Conservation (phyloP, 2,329 filamentous ascomycete genomes). For the Colletotrichum filicis region DNA sequence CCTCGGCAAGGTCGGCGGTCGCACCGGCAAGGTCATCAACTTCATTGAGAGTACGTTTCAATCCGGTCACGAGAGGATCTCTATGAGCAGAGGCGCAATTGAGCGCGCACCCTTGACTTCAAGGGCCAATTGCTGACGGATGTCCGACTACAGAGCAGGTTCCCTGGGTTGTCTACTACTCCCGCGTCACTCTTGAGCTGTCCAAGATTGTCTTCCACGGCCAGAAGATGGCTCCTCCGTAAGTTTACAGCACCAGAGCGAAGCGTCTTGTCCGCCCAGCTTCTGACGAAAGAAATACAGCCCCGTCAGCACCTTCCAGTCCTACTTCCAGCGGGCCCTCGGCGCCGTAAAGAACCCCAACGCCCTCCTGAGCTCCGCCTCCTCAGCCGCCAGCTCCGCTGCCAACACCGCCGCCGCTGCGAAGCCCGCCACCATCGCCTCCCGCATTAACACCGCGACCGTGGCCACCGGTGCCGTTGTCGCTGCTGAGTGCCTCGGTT, state of each 20-base stretch:
- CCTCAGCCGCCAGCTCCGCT: conserved; percentile 66
- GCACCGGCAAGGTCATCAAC: conserved; percentile 80
- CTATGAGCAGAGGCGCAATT: not conserved
- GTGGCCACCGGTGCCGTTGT: conserved; percentile 80
- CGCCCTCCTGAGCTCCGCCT: conserved; percentile 65
- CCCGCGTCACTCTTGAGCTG: conserved; percentile 87
- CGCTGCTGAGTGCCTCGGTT: conserved; percentile 87
- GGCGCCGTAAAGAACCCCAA: conserved; percentile 77
- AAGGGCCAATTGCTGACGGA: conserved; percentile 15
- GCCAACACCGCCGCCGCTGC: conserved; percentile 63
- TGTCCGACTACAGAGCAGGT: conserved; percentile 73
- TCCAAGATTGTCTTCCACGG: conserved; percentile 86
- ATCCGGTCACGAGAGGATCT: not conserved
- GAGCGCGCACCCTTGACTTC: not conserved
- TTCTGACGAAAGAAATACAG: conserved; percentile 55
- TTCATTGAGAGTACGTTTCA: conserved; percentile 84
- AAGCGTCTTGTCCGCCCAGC: not conserved
- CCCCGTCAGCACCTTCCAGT: conserved; percentile 83
- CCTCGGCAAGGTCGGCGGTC: conserved; percentile 81
- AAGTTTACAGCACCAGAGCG: conserved; percentile 57
- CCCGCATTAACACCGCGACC: conserved; percentile 73
- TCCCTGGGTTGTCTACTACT: conserved; percentile 91
- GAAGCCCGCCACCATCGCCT: conserved; percentile 45
- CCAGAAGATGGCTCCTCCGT: conserved; percentile 96
- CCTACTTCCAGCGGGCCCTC: conserved; percentile 81